Evolutionary conservation across 192 early-diverging fungal species (phyloP).

Genomic region (Piromyces finnis): DNA sequence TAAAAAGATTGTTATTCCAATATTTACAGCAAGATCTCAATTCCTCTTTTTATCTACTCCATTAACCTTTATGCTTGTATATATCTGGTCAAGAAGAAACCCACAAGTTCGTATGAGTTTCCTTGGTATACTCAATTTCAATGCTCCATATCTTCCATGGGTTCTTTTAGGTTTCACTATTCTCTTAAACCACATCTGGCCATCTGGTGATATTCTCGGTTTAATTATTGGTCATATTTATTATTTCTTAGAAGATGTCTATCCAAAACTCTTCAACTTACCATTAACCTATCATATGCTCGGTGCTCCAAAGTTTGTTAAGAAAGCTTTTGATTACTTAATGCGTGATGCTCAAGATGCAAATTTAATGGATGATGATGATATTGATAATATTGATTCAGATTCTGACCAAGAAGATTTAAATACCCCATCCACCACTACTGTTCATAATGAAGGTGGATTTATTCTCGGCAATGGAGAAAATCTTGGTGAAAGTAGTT

Average conservation of each 20-base stretch:
- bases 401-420: not conserved
- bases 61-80: constrained; percentile 70
- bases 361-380: not conserved
- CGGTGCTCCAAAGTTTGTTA: not conserved
- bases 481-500: too few species aligned
- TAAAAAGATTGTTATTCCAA: constrained; percentile 11
- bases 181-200: constrained; percentile 57
- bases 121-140: constrained; percentile 76
- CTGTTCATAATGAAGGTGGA: not conserved
- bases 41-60: constrained; percentile 70
- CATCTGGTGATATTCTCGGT: constrained; percentile 61
- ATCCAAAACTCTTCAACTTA: not conserved
- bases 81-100: constrained; percentile 94
- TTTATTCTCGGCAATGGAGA: not conserved
- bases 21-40: constrained; percentile 9
- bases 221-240: constrained; percentile 83
- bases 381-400: not conserved
- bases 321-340: not conserved
- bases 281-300: not conserved
- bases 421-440: not conserved
- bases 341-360: not conserved
- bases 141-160: constrained; percentile 83
- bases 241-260: constrained; percentile 90
- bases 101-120: constrained; percentile 76
- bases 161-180: constrained; percentile 73